phyloP scores from a whole-genome alignment of 192 early-diverging fungal genomes.

The Spizellomyces sp. region DNA sequence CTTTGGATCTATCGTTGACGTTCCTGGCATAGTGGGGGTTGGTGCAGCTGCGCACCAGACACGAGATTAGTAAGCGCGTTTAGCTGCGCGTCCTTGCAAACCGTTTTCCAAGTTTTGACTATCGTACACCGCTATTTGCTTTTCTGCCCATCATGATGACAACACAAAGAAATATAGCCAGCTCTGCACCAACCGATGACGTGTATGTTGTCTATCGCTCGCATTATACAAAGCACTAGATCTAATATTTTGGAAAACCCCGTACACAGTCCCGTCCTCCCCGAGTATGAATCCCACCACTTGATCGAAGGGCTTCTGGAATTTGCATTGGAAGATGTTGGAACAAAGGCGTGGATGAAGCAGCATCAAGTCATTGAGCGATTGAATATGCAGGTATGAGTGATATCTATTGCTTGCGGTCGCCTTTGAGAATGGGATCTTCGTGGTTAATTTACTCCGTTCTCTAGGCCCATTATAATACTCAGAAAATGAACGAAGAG shows the following conservation, averaged over 20 bases:
- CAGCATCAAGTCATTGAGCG: conserved; percentile 49
- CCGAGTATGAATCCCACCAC: conserved; percentile 36
- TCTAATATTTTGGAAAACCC: background rate
- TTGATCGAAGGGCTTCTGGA: conserved; percentile 25
- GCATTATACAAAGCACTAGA: background rate
- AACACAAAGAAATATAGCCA: no score
- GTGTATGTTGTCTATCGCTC: no score
- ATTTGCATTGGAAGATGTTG: conserved; percentile 31
- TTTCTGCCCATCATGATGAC: no score
- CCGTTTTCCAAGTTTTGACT: no score
- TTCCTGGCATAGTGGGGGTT: no score
- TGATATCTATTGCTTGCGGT: background rate
- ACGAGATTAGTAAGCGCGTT: no score
- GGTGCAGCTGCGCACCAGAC: no score
- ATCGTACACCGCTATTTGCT: no score
- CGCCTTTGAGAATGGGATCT: no score
- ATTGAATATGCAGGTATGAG: conserved; percentile 48
- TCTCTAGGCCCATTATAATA: conserved; percentile 44
- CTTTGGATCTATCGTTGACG: no score
- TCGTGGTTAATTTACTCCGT: background rate
- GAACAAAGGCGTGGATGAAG: conserved; percentile 40
- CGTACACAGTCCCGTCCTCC: conserved; percentile 5
- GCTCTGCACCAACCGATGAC: no score
- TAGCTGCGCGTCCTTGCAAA: no score
- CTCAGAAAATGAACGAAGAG: conserved; percentile 41